Conservation (phyloP, 192 early-diverging fungal species). For the Gonapodya prolifera region DNA sequence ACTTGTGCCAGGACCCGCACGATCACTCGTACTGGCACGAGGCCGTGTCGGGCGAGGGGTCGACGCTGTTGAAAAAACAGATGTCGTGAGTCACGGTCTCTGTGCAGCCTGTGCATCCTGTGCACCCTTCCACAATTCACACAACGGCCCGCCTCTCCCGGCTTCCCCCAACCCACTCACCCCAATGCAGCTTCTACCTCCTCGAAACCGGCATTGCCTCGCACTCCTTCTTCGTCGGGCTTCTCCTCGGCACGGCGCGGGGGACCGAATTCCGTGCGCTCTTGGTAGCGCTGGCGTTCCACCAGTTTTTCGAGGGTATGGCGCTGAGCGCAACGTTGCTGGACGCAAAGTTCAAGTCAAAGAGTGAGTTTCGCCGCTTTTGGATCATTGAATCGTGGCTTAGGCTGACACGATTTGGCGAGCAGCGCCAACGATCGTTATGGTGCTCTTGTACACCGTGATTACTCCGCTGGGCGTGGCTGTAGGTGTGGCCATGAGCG, state of each 20-base stretch:
- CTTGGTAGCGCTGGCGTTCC: slow-evolving; percentile 53
- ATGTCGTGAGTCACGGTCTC: slow-evolving; percentile 18
- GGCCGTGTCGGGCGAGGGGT: background rate
- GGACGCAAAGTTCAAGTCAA: background rate
- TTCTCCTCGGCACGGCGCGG: slow-evolving; percentile 46
- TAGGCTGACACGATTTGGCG: background rate
- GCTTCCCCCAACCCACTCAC: too few species aligned
- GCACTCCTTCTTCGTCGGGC: slow-evolving; percentile 66
- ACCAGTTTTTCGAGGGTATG: slow-evolving; percentile 57
- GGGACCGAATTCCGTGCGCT: slow-evolving; percentile 41
- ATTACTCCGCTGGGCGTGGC: slow-evolving; percentile 76
- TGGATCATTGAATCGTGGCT: too few species aligned
- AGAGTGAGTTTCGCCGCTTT: too few species aligned
- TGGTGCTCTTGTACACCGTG: slow-evolving; percentile 39
- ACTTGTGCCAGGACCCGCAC: too few species aligned
- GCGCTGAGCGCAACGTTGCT: slow-evolving; percentile 15
- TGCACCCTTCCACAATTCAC: too few species aligned
- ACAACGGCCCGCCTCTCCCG: too few species aligned
- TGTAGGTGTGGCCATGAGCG: slow-evolving; percentile 59
- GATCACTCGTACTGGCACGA: too few species aligned
- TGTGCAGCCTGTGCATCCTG: slow-evolving; percentile 17
- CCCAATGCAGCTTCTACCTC: slow-evolving; percentile 52
- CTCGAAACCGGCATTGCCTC: slow-evolving; percentile 62
- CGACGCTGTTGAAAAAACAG: background rate
- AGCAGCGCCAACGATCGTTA: background rate